These are phyloP conservation scores for Escovopsis weberi DNA, from an alignment of 2,329 filamentous ascomycete genomes.

Conservation along the genomic window DNA sequence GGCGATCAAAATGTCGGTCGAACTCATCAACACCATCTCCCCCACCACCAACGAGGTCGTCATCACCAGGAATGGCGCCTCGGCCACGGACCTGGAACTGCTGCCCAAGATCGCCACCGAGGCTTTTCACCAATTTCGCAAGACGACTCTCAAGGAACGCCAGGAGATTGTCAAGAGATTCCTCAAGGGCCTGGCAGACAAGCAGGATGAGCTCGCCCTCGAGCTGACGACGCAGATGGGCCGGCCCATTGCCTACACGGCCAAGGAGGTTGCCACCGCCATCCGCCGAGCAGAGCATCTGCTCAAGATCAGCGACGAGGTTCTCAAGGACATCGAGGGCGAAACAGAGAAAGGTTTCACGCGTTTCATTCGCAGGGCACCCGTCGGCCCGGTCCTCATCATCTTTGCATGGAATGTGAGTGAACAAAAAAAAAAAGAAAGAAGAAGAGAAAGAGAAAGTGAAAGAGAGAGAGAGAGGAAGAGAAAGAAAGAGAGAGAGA, in stretches of 20 bases:
- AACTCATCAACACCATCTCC: conserved; percentile 66
- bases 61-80: conserved; percentile 62
- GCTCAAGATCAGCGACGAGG: conserved; percentile 66
- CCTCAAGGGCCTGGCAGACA: conserved; percentile 52
- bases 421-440: conserved; percentile 3
- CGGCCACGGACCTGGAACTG: conserved; percentile 51
- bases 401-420: conserved; percentile 94
- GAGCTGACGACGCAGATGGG: conserved; percentile 95
- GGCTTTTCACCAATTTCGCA: conserved; percentile 64
- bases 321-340: conserved; percentile 65
- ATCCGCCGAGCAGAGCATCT: conserved; percentile 76
- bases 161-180: conserved; percentile 72
- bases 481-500: not conserved
- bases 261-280: conserved; percentile 71
- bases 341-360: conserved; percentile 80
- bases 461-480: not conserved
- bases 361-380: conserved; percentile 76
- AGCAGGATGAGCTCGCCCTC: conserved; percentile 64
- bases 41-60: conserved; percentile 78
- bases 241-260: conserved; percentile 74
- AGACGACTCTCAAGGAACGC: conserved; percentile 59
- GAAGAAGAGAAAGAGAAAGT: not conserved
- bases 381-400: conserved; percentile 74
- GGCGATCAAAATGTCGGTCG: conserved; percentile 40
- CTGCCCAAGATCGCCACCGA: conserved; percentile 58